These are phyloP conservation scores for Alternaria sp. DNA, from an alignment of 2,329 filamentous ascomycete species.

Conservation along the genomic window DNA sequence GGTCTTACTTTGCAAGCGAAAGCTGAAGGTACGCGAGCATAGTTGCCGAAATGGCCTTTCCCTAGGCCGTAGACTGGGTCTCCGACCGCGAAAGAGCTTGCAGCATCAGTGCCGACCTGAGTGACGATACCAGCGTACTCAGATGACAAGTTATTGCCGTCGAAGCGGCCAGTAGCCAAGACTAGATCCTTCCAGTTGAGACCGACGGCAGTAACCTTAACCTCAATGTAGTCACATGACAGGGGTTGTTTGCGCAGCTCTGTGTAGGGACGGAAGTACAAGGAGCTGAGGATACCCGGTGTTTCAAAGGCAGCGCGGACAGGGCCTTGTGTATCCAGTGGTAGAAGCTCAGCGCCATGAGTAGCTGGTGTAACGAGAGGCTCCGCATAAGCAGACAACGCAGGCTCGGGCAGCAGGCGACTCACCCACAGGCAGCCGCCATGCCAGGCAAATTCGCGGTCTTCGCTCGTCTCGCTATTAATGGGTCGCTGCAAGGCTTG, in stretches of 20 bases:
- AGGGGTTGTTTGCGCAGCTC: conserved; percentile 17
- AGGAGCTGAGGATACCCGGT: conserved; percentile 28
- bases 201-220: conserved; percentile 21
- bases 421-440: conserved; percentile 25
- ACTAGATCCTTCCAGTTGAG: conserved; percentile 31
- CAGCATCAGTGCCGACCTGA: conserved; percentile 14
- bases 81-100: background rate
- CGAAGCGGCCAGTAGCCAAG: conserved; percentile 21
- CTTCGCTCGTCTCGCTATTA: background rate
- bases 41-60: conserved; percentile 30
- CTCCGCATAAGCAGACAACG: background rate
- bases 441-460: conserved; percentile 26
- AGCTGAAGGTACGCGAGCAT: conserved; percentile 9
- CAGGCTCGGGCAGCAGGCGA: conserved; percentile 24
- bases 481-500: background rate
- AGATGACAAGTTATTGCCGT: conserved; percentile 12
- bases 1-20: conserved; percentile 10
- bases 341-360: background rate
- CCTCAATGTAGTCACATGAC: conserved; percentile 21
- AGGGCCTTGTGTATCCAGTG: background rate
- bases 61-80: conserved; percentile 10
- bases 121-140: conserved; percentile 23
- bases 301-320: background rate
- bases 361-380: background rate
- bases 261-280: conserved; percentile 24